Base-by-base conservation (phyloP, 371 early-diverging fungal genomes). In the Mucor saturninus region DNA sequence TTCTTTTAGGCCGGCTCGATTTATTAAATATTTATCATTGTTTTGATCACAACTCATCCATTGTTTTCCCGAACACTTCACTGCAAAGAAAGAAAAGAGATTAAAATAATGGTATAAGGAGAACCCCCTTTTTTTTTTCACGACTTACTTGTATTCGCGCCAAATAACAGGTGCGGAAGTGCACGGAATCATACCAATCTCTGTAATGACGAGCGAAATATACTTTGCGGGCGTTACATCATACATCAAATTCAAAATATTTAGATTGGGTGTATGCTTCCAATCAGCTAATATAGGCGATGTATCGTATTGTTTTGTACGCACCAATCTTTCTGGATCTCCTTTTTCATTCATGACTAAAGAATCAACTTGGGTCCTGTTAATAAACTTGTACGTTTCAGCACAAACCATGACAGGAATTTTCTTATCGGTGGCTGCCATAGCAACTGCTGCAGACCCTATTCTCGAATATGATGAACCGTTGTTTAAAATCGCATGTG, bases 281-380 rank as follows among this genome's bases (percentile, higher is more conserved):
- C 89, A 89, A 52, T 81, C 79, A 30, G 73, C 73, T 38, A 91
- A 69, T 8, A 81, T 9, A 28, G 74, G 59, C 3, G 67, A 64
- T 35, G 57, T 29, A 13, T 59, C 56, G 38, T 46, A 65, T 50
- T 37, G 7, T 1, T 28, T 9, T 49, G 79, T 83, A 43, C 83
- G 76, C 21, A 89, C 87, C 26, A 92, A 69, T 58, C 88, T 90
- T 54, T 91, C 88, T 2, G 90, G 89, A 71, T 91, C 83, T 77
- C 92, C 97, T 60, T 96, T 84, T 76, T 97, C 98, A 76, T 98
- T 97, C 89, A 86, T 87, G 4, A 96, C 96, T 66, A 95, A 88
- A 6, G 95, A 92, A 72, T 97, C 98, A 15, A 98, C 80, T 71
- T 95, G 92, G 21, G 93, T 91, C 5, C 86, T 81, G 49, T 95